phyloP scores from a whole-genome alignment of 2,329 filamentous ascomycete genomes.

The Penicillium sclerotigenum region DNA sequence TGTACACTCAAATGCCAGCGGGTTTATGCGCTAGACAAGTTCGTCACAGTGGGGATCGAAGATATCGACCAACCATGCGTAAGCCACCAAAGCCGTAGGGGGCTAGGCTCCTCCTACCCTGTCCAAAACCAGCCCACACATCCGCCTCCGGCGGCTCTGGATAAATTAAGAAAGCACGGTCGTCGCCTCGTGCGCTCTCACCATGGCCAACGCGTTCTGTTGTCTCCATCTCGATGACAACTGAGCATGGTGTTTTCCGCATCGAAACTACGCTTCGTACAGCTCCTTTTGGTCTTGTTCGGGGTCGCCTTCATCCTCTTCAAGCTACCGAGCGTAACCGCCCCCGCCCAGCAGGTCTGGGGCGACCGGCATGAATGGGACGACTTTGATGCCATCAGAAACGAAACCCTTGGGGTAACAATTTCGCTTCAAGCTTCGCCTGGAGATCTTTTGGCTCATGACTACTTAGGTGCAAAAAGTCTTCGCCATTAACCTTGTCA shows the following conservation, averaged over 20 bases:
- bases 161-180: background rate
- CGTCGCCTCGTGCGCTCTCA: background rate
- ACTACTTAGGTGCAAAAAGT: background rate
- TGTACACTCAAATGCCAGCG: background rate
- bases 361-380: background rate
- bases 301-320: background rate
- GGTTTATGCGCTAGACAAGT: background rate
- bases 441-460: background rate
- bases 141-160: background rate
- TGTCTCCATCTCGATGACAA: background rate
- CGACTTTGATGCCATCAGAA: background rate
- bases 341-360: background rate
- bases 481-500: background rate
- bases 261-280: background rate
- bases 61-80: background rate
- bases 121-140: background rate
- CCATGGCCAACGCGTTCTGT: background rate
- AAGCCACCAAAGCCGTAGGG: too few relatives aligned
- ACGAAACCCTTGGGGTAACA: background rate
- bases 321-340: background rate
- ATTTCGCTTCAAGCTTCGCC: background rate
- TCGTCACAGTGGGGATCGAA: background rate
- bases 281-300: background rate
- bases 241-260: background rate
- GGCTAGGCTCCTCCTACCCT: background rate